phyloP scores from a whole-genome alignment of 495 filamentous ascomycete species.

The Bombardia bombarda region DNA sequence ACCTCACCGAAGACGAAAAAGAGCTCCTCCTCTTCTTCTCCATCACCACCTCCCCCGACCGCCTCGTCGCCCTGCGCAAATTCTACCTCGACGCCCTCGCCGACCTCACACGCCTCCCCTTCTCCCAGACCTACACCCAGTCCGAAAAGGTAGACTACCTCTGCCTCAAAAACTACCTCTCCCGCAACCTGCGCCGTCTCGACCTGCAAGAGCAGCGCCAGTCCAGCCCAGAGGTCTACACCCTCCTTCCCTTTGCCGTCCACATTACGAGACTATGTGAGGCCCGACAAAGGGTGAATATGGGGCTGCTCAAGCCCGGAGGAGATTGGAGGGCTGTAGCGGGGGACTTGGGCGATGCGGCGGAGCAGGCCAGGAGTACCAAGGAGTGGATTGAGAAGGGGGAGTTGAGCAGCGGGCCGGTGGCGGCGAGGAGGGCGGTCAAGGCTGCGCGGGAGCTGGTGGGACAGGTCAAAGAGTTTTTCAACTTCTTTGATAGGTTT shows the following conservation, averaged over 20 bases:
- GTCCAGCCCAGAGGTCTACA: not conserved
- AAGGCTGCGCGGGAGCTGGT: not conserved
- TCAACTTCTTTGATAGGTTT: not conserved
- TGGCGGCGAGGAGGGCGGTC: too few species aligned
- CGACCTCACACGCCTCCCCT: not conserved
- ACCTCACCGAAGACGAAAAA: not conserved
- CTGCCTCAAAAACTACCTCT: not conserved
- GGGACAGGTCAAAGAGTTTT: not conserved
- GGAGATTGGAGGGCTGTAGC: too few species aligned
- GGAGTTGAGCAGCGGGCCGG: not conserved
- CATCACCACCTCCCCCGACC: not conserved
- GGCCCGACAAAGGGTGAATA: not conserved
- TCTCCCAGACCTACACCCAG: not conserved
- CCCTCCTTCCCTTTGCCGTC: not conserved
- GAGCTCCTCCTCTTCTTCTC: not conserved
- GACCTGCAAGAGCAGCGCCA: not conserved
- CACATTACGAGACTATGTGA: not conserved
- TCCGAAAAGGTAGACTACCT: not conserved
- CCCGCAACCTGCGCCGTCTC: not conserved
- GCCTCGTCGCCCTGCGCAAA: not conserved
- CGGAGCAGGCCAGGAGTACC: not conserved
- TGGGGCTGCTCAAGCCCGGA: not conserved
- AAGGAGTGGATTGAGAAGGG: not conserved
- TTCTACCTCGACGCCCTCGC: not conserved
- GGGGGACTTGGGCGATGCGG: not conserved